Evolutionary conservation across 2,329 filamentous ascomycete species (phyloP), one percentile per base, ranked within the genome.

Genomic region (Myotisia sp.): DNA sequence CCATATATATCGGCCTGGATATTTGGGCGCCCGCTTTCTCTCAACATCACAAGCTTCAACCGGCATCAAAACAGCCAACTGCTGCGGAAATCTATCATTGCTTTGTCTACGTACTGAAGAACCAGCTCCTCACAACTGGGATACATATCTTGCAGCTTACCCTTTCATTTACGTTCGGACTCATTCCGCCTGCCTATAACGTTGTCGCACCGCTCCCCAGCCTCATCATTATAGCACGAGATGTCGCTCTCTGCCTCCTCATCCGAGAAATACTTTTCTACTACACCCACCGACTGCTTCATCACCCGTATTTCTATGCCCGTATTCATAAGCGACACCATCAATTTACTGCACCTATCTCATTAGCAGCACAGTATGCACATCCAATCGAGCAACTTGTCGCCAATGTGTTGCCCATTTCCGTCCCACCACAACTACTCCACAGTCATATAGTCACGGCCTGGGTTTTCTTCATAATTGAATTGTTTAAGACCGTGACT

Each of bases 261-360:
- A 60, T 60, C 34, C 43, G 60, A 2, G 70, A 74, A 44, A 40
- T 59, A 2, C 42, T 68, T 12, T 74, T 74, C 51, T 74, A 74
- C 53, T 70, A 70, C 43, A 47, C 56, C 16, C 70, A 74, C 47
- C 65, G 70, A 5, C 44, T 68, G 3, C 53, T 74, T 3, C 70
- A 74, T 49, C 46, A 55, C 4, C 65, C 60, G 0, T 48, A 42
- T 4, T 47, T 70, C 4, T 74, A 73, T 53, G 49, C 49, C 7
- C 50, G 50, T 20, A 61, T 74, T 38, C 70, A 74, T 54, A 72
- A 72, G 42, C 54, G 54, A 14, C 70, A 74, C 44, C 70, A 74
- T 52, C 54, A 54, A 16, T 74, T 71, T 53, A 67, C 62, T 0
- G 67, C 69, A 1, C 70, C 69, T 0, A 62, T 74, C 2, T 63